Evolutionary conservation across 495 filamentous ascomycete genomes (phyloP).

Genomic region (Penicillium waksmanii): DNA sequence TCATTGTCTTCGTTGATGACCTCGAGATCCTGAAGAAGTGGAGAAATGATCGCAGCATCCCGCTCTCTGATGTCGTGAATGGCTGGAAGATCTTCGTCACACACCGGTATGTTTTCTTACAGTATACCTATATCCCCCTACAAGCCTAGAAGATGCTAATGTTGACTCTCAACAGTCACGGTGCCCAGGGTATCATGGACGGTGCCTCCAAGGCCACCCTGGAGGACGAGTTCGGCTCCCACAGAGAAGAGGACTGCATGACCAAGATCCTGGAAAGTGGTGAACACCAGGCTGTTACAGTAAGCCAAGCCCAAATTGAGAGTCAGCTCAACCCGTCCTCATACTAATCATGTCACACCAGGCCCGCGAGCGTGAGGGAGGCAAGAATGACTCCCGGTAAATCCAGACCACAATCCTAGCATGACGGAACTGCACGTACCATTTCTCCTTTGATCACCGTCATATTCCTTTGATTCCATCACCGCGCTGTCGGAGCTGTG

Average conservation of each 20-base stretch:
- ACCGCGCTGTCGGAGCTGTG: neutral
- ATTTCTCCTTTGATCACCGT: neutral
- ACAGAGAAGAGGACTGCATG: conserved; percentile 75
- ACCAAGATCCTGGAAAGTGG: conserved; percentile 80
- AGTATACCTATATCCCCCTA: neutral
- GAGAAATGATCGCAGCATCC: conserved; percentile 76
- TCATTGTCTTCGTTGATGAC: conserved; percentile 86
- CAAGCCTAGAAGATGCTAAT: neutral
- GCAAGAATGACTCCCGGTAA: conserved; percentile 37
- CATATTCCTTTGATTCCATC: neutral
- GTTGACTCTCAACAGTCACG: conserved; percentile 63
- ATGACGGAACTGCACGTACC: neutral
- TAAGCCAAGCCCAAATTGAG: conserved; percentile 43
- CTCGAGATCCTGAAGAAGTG: conserved; percentile 73
- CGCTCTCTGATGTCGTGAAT: conserved; percentile 82
- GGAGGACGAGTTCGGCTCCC: conserved; percentile 86
- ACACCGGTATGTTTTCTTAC: conserved; percentile 72
- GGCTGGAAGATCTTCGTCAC: conserved; percentile 90
- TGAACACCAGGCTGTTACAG: conserved; percentile 65
- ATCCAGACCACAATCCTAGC: neutral
- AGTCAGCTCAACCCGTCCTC: neutral
- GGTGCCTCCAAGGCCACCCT: conserved; percentile 71
- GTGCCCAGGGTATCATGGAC: conserved; percentile 79
- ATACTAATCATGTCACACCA: conserved; percentile 26
- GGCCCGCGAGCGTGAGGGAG: conserved; percentile 38